Evolutionary conservation across 2,329 filamentous ascomycete species (phyloP), one percentile per base, ranked within the genome.

Genomic region (Fusarium sp.): DNA sequence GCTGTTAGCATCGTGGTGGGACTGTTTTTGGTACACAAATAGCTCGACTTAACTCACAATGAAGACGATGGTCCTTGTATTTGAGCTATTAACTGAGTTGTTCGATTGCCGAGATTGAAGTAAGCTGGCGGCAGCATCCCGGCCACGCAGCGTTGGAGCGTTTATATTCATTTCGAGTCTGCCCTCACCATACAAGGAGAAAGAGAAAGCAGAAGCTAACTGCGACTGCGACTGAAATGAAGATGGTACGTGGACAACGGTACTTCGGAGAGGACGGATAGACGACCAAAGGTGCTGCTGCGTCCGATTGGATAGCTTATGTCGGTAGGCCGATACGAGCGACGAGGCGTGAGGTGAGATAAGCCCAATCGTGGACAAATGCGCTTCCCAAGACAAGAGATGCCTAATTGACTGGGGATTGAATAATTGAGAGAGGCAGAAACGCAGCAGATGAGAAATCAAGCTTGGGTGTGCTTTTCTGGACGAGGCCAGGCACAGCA

Each of bases 91-190:
- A 32, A 34, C 44, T 24, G 53, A 15, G 6, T 54, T 32, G 10
- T 32, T 6, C 22, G 41, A 31, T 39, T 57, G 50, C 40, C 56
- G 53, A 38, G 45, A n/a, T 39, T 50, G 39, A 36, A 60, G 55
- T 42, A 42, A 59, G 32, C 41, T 43, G 25, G 51, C 42, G 31
- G 55, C 55, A 50, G 42, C 46, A 39, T 59, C 47, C 68, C 66
- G 70, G 59, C 57, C 59, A 61, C 65, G 60, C 53, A 53, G 51
- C 41, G 62, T 55, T 52, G 58, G 60, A 68, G 49, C 46, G 38
- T 59, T 61, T 34, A 70, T 32, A 55, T 71, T 50, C 69, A 71
- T 71, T 52, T 65, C 48, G 51, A 47, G 42, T 38, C 42, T 43
- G 26, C 43, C 51, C 60, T 56, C 53, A 57, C 53, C 64, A 68